Percentiles rank a stretch among this genome's conserved stretches.
Conservation (phyloP, 805 yeast genomes). For the Diddensiella transvaalensis region DNA sequence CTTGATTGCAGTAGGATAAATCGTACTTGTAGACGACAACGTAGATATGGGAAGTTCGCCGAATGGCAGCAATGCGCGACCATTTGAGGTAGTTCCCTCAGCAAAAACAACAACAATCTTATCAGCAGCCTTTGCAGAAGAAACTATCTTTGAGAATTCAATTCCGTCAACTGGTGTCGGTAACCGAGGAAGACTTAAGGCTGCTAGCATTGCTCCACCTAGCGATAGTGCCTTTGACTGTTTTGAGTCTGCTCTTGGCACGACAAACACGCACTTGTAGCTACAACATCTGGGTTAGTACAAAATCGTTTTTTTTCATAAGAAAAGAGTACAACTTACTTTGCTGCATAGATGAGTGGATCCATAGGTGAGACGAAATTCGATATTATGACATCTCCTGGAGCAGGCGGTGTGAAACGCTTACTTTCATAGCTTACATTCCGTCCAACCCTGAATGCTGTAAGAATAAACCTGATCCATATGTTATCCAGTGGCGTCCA, state of each 20-base stretch:
- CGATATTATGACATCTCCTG: conserved; percentile 50
- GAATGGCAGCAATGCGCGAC: conserved; percentile 67
- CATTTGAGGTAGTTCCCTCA: conserved; percentile 87
- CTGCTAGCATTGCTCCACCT: conserved; percentile 1
- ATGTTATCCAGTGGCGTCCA: conserved; percentile 12
- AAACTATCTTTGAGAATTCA: conserved; percentile 18
- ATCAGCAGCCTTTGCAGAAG: conserved; percentile 33
- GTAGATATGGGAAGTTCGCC: conserved; percentile 28
- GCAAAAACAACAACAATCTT: conserved; percentile 54
- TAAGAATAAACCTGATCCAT: conserved; percentile 4
- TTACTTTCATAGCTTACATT: neutral
- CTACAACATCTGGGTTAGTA: neutral
- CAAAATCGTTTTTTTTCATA: no score
- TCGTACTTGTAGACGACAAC: conserved; percentile 15
- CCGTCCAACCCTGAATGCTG: neutral
- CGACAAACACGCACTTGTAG: conserved; percentile 33
- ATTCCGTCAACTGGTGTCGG: neutral
- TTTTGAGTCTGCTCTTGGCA: conserved; percentile 33
- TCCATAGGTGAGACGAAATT: conserved; percentile 62
- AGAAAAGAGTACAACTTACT: no score
- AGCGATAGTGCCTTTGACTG: neutral
- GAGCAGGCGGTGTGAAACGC: conserved; percentile 33
- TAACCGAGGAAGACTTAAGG: neutral
- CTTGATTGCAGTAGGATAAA: conserved; percentile 31
- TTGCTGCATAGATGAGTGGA: conserved; percentile 38